Base-by-base conservation (phyloP, 1,284 basidiomycete genomes). In the Pascua guehoae region DNA sequence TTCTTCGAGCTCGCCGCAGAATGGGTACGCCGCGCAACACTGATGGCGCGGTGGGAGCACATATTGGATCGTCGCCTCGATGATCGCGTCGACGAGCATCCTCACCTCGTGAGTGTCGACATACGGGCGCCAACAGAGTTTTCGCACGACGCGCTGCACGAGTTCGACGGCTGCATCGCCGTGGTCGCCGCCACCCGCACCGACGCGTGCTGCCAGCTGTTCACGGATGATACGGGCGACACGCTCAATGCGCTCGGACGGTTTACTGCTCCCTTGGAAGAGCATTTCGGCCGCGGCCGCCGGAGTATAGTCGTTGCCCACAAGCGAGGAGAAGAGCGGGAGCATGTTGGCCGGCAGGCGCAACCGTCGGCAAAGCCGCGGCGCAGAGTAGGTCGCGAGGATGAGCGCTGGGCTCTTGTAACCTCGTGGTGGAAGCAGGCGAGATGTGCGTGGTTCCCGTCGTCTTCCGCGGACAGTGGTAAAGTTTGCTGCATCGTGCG, bases 221-320 rank as follows among this genome's bases (percentile, higher is more conserved):
- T 79, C 78, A 11, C 76, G 66, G 4, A 79, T 62, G 0, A 70
- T 65, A 15, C 71, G 57, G 5, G 76, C 76, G 8, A 74, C 71
- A 16, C 70, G 67, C 49, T 78, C 76, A 36, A 78, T 71, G 38
- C 67, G 65, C 16, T 74, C 68, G 2, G 60, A 57, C 2, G 61
- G 47, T 15, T 54, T 62, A 32, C 24, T 32, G 2, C 66, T 46
- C 32, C 62, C 61, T 16, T 69, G 62, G 49, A 73, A 72, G 57
- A 73, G 67, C 1, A 63, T 57, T 5, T 66, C 56, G 9, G 59
- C 76, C 32, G 77, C 68, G 15, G 79, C 63, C 72, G 81, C 68
- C 72, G 83, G 76, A 0, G 86, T 82, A 68, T 86, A 91, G 73
- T 95, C 92, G 71, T 93, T 94, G 37, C 92, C 92, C 10, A 90